Evolutionary conservation across 2,329 filamentous ascomycete species (phyloP).

Genomic region (Onygenales sp.): DNA sequence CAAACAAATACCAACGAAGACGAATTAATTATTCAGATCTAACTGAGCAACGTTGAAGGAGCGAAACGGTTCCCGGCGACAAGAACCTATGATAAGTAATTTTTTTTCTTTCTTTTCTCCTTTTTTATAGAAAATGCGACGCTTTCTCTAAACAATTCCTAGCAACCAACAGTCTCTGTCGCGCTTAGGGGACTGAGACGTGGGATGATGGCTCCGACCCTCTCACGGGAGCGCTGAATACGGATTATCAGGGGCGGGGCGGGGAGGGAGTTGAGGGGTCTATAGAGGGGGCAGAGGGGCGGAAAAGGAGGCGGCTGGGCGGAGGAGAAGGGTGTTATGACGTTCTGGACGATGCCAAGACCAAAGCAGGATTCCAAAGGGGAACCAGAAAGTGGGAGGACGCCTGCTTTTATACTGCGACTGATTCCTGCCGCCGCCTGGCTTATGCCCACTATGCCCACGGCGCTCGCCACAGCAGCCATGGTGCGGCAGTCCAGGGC

Average conservation of each 20-base stretch:
- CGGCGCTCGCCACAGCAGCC: conserved; percentile 4
- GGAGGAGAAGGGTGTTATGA: conserved; percentile 1
- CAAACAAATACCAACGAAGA: not conserved
- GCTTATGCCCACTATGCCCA: conserved; percentile 6
- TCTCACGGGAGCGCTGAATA: not conserved
- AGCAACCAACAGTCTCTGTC: not conserved
- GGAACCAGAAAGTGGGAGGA: conserved; percentile 8
- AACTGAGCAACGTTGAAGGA: too few species aligned
- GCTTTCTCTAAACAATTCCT: not conserved
- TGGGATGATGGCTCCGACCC: too few species aligned
- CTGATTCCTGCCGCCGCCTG: conserved; percentile 4
- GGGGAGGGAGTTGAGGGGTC: not conserved
- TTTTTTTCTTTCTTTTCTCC: conserved; percentile 1
- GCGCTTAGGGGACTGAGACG: not conserved
- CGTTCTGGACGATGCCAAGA: conserved; percentile 14
- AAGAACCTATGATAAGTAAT: conserved; percentile 1
- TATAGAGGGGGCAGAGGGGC: not conserved
- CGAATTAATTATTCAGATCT: too few species aligned
- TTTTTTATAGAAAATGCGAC: not conserved
- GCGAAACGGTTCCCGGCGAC: too few species aligned
- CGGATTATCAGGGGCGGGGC: not conserved
- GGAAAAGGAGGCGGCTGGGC: not conserved
- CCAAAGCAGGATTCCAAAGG: conserved; percentile 8
- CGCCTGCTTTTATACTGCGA: conserved; percentile 13
- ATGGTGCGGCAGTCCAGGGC: not conserved